These are phyloP conservation scores for Calonectria pseudoturangicola DNA, from an alignment of 2,329 filamentous ascomycete species.

Conservation along the genomic window DNA sequence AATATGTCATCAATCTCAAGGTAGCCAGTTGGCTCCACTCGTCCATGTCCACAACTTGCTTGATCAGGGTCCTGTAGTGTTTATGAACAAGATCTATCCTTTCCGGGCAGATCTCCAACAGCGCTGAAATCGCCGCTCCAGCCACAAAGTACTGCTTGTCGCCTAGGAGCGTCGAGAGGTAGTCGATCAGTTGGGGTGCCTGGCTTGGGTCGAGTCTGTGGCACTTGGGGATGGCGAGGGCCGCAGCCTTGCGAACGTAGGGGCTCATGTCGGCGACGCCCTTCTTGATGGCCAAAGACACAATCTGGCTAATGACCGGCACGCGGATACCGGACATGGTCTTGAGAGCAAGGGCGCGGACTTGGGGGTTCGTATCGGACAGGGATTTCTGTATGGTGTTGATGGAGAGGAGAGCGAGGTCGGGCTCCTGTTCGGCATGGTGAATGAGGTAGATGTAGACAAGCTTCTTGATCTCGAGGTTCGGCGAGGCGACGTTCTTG, in stretches of 20 bases:
- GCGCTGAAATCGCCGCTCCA: slow-evolving; percentile 92
- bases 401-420: slow-evolving; percentile 95
- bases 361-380: slow-evolving; percentile 91
- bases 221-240: slow-evolving; percentile 96
- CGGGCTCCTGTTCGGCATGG: slow-evolving; percentile 96
- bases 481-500: slow-evolving; percentile 97
- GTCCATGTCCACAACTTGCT: slow-evolving; percentile 98
- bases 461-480: slow-evolving; percentile 96
- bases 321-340: slow-evolving; percentile 99
- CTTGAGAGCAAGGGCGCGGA: slow-evolving; percentile 92
- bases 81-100: slow-evolving; percentile 91
- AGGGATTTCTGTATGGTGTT: slow-evolving; percentile 99
- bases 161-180: slow-evolving; percentile 84
- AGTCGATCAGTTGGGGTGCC: slow-evolving; percentile 88
- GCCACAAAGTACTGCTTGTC: slow-evolving; percentile 98
- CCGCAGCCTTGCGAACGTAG: slow-evolving; percentile 92
- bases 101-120: slow-evolving; percentile 91
- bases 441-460: slow-evolving; percentile 99
- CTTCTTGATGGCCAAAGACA: slow-evolving; percentile 95
- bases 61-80: slow-evolving; percentile 89
- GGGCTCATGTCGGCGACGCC: slow-evolving; percentile 96
- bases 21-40: slow-evolving; percentile 97
- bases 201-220: slow-evolving; percentile 92
- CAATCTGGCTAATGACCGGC: slow-evolving; percentile 97
- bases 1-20: slow-evolving; percentile 86